Conservation (phyloP, 1,139 yeast genomes). For the Saccharomyces hybrid region DNA sequence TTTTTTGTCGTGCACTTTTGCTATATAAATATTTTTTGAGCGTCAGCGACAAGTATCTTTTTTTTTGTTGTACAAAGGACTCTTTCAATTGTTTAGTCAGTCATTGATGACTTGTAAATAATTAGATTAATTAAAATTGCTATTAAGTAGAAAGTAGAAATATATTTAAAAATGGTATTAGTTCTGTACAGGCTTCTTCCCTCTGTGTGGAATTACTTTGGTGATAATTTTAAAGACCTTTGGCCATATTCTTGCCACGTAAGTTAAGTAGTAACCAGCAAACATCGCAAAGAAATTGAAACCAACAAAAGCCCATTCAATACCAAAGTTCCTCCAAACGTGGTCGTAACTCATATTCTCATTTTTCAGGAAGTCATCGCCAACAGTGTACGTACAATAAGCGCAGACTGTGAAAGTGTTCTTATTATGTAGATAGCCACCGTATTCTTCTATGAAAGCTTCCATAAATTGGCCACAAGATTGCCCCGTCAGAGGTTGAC, state of each 20-base stretch:
- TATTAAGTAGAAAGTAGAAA: not conserved
- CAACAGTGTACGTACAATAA: constrained; percentile 34
- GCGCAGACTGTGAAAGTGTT: constrained; percentile 33
- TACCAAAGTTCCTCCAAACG: constrained; percentile 56
- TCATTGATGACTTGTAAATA: not conserved
- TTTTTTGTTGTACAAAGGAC: not conserved
- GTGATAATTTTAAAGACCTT: constrained; percentile 1
- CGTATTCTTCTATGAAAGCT: constrained; percentile 22
- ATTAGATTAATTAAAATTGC: not conserved
- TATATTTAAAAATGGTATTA: not conserved
- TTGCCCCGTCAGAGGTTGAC: constrained; percentile 46
- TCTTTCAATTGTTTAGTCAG: not conserved
- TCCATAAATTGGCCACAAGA: constrained; percentile 48
- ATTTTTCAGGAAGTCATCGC: constrained; percentile 36
- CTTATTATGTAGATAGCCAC: constrained; percentile 34
- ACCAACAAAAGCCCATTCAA: constrained; percentile 40
- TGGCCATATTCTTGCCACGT: constrained; percentile 24
- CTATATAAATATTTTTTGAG: constrained; percentile 1
- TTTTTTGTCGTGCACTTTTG: constrained; percentile 1
- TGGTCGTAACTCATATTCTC: constrained; percentile 38
- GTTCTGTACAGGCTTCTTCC: not conserved
- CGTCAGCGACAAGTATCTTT: not conserved
- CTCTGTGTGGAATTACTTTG: not conserved
- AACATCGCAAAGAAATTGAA: constrained; percentile 42
- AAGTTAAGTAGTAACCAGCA: constrained; percentile 32